These are phyloP conservation scores for Emmonsia crescens DNA, from an alignment of 2,329 filamentous ascomycete genomes.

Conservation along the genomic window DNA sequence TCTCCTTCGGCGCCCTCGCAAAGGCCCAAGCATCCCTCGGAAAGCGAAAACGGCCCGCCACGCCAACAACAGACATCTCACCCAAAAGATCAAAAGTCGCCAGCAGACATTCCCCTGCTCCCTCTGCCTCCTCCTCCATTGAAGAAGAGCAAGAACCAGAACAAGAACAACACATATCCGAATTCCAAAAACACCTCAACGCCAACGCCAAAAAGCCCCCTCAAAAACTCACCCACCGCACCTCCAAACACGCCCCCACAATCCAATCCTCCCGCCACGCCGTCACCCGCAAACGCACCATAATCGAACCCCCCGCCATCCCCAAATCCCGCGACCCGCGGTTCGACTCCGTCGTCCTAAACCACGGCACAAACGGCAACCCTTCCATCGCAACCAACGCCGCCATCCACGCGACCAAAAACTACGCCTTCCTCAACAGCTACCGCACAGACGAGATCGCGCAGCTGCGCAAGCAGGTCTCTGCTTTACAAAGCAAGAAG, in stretches of 20 bases:
- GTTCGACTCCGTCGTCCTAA: conserved; percentile 57
- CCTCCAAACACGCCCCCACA: conserved; percentile 78
- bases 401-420: conserved; percentile 43
- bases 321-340: conserved; percentile 72
- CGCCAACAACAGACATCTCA: conserved; percentile 11
- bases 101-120: conserved; percentile 25
- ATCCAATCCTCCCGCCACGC: conserved; percentile 72
- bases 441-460: conserved; percentile 78
- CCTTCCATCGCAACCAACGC: conserved; percentile 39
- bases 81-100: conserved; percentile 31
- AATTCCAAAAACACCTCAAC: conserved; percentile 68
- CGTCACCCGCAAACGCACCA: conserved; percentile 68
- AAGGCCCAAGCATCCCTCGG: conserved; percentile 56
- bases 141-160: not conserved
- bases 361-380: conserved; percentile 22
- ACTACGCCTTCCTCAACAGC: conserved; percentile 79
- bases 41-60: conserved; percentile 21
- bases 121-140: not conserved
- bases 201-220: conserved; percentile 2
- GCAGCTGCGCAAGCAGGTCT: conserved; percentile 42
- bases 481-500: conserved; percentile 23
- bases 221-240: conserved; percentile 23
- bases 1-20: conserved; percentile 84
- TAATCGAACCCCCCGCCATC: conserved; percentile 46
- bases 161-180: conserved; percentile 13